Percentiles rank a stretch among this genome's conserved stretches.
phyloP scores from a whole-genome alignment of 1,139 yeast genomes.

The Yamadazyma songkhlaensis region DNA sequence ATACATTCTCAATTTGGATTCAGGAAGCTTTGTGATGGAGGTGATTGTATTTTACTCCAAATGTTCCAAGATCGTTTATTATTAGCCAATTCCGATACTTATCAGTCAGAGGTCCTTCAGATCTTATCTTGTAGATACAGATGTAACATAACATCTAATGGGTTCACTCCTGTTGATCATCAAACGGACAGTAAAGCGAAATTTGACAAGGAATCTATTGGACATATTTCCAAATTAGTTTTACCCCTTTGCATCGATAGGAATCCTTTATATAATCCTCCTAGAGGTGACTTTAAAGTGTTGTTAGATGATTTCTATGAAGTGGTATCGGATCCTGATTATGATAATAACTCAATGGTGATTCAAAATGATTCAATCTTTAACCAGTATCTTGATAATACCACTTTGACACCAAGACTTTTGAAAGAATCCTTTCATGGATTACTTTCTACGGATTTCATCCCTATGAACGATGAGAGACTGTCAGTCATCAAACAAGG shows the following conservation, averaged over 20 bases:
- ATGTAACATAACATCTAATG: slow-evolving; percentile 56
- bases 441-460: slow-evolving; percentile 26
- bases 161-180: slow-evolving; percentile 66
- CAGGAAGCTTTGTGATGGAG: slow-evolving; percentile 65
- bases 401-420: slow-evolving; percentile 45
- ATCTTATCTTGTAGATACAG: slow-evolving; percentile 78
- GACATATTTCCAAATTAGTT: slow-evolving; percentile 57
- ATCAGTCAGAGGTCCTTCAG: slow-evolving; percentile 63
- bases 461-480: slow-evolving; percentile 10
- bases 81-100: slow-evolving; percentile 30
- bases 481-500: slow-evolving; percentile 41
- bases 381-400: slow-evolving; percentile 50
- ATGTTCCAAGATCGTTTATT: slow-evolving; percentile 57
- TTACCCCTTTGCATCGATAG: slow-evolving; percentile 59
- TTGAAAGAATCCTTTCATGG: slow-evolving; percentile 63
- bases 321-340: slow-evolving; percentile 67
- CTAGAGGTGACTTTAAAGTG: slow-evolving; percentile 67
- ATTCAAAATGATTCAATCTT: slow-evolving; percentile 43
- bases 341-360: slow-evolving; percentile 31
- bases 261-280: slow-evolving; percentile 55
- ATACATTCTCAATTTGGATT: slow-evolving; percentile 75
- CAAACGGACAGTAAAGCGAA: slow-evolving; percentile 44
- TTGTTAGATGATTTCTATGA: slow-evolving; percentile 72
- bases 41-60: slow-evolving; percentile 60
- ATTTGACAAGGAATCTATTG: slow-evolving; percentile 44